Evolutionary conservation across 1,284 basidiomycete genomes (phyloP).

Genomic region (Tylopilus orsonianus): DNA sequence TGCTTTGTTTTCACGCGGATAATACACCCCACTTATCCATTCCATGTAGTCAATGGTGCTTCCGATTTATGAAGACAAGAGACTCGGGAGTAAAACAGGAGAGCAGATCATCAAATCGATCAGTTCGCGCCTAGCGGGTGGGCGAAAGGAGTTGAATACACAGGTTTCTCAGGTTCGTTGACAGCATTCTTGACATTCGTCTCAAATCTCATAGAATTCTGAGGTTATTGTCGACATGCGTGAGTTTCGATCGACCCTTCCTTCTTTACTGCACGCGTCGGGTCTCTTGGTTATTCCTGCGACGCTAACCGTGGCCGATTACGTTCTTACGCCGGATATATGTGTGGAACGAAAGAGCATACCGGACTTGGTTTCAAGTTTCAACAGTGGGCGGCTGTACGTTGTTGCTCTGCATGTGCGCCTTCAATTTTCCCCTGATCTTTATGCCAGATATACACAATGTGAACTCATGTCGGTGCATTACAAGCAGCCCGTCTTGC

Average conservation of each 20-base stretch:
- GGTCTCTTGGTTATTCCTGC: slow-evolving; percentile 83
- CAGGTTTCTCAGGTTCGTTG: slow-evolving; percentile 68
- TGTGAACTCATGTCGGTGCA: slow-evolving; percentile 97
- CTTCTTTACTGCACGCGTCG: slow-evolving; percentile 86
- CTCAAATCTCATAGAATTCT: not conserved
- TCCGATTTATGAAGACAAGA: slow-evolving; percentile 79
- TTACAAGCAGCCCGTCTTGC: slow-evolving; percentile 90
- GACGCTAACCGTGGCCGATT: slow-evolving; percentile 94
- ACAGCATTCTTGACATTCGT: not conserved
- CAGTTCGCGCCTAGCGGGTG: slow-evolving; percentile 86
- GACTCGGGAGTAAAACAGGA: slow-evolving; percentile 36
- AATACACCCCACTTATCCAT: not conserved
- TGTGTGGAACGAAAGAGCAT: slow-evolving; percentile 96
- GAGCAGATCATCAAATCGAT: slow-evolving; percentile 83
- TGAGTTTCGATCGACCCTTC: slow-evolving; percentile 92
- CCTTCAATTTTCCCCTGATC: not conserved
- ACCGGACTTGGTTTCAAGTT: slow-evolving; percentile 87
- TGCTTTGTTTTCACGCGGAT: slow-evolving; percentile 15
- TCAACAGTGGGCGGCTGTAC: slow-evolving; percentile 90
- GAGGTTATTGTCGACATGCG: slow-evolving; percentile 96
- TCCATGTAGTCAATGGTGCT: slow-evolving; percentile 80
- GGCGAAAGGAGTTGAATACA: slow-evolving; percentile 64
- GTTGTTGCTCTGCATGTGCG: slow-evolving; percentile 29
- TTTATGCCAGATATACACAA: slow-evolving; percentile 78
- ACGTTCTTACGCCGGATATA: slow-evolving; percentile 93